Percentiles rank a stretch among this genome's conserved stretches.
Evolutionary conservation across 1,284 basidiomycete genomes (phyloP).

Genomic region (Ustilago trichophora): DNA sequence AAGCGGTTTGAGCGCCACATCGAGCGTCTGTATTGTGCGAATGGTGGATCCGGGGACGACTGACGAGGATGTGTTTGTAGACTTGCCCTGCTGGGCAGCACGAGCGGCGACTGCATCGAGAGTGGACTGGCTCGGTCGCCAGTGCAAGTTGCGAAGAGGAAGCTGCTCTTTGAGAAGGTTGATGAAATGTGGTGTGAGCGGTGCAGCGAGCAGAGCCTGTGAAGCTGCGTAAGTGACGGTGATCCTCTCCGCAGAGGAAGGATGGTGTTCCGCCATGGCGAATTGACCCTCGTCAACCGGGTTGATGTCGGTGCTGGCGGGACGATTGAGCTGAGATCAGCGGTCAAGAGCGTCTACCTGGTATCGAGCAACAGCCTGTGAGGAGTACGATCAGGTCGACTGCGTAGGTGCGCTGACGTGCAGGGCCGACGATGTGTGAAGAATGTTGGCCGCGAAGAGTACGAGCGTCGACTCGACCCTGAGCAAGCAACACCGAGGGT

Average conservation of each 20-base stretch:
- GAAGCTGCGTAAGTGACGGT: conserved; percentile 62
- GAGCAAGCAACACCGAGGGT: too few species aligned
- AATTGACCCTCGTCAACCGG: background rate
- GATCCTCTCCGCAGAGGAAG: conserved; percentile 33
- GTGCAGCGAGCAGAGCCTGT: conserved; percentile 45
- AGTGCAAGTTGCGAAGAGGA: conserved; percentile 63
- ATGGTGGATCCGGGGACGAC: conserved; percentile 40
- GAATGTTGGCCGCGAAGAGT: too few species aligned
- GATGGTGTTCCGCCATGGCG: conserved; percentile 16
- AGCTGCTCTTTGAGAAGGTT: conserved; percentile 54
- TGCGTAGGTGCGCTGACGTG: too few species aligned
- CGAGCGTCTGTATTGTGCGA: conserved; percentile 55
- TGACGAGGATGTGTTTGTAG: conserved; percentile 21
- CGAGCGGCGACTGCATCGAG: conserved; percentile 38
- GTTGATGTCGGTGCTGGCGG: too few species aligned
- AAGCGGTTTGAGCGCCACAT: conserved; percentile 48
- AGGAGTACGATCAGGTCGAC: too few species aligned
- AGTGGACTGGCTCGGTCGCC: conserved; percentile 53
- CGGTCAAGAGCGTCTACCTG: too few species aligned
- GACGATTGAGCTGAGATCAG: too few species aligned
- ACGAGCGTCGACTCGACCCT: too few species aligned
- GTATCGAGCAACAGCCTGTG: too few species aligned
- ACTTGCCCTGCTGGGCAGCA: conserved; percentile 36
- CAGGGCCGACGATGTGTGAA: too few species aligned
- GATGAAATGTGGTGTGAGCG: conserved; percentile 51